Evolutionary conservation across 2,329 filamentous ascomycete genomes (phyloP).

Genomic region (Knufia fluminis): DNA sequence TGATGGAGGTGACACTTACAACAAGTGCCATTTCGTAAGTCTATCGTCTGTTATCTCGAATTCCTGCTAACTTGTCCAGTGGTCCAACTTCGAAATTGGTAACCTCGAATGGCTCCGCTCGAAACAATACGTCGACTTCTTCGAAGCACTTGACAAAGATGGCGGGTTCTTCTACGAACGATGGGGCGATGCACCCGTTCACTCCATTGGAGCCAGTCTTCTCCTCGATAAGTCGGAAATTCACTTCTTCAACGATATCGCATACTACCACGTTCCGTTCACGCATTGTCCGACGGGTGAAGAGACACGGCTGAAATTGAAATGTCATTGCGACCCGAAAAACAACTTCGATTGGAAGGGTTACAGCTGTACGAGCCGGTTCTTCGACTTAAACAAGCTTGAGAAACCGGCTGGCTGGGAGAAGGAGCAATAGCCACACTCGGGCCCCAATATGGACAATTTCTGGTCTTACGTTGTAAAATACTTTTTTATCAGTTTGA

Average conservation of each 20-base stretch:
- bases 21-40: constrained; percentile 92
- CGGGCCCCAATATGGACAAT: not conserved
- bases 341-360: constrained; percentile 99
- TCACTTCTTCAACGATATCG: constrained; percentile 98
- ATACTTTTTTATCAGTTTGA: constrained; percentile 13
- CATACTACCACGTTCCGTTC: constrained; percentile 95
- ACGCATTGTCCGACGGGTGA: constrained; percentile 94
- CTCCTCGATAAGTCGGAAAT: constrained; percentile 87
- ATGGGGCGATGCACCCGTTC: constrained; percentile 95
- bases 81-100: constrained; percentile 98
- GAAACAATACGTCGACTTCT: constrained; percentile 81
- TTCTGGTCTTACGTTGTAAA: constrained; percentile 6
- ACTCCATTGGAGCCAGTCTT: constrained; percentile 87
- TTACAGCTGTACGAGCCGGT: constrained; percentile 86
- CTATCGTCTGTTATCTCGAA: constrained; percentile 10
- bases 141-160: constrained; percentile 75
- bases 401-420: constrained; percentile 81
- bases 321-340: constrained; percentile 88
- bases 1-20: constrained; percentile 84
- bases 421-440: constrained; percentile 13
- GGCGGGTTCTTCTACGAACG: constrained; percentile 98
- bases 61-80: constrained; percentile 44
- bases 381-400: constrained; percentile 72
- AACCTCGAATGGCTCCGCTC: constrained; percentile 90
- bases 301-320: constrained; percentile 70